phyloP scores from a whole-genome alignment of 2,329 filamentous ascomycete species.

The Pseudocercospora fijiensis region DNA sequence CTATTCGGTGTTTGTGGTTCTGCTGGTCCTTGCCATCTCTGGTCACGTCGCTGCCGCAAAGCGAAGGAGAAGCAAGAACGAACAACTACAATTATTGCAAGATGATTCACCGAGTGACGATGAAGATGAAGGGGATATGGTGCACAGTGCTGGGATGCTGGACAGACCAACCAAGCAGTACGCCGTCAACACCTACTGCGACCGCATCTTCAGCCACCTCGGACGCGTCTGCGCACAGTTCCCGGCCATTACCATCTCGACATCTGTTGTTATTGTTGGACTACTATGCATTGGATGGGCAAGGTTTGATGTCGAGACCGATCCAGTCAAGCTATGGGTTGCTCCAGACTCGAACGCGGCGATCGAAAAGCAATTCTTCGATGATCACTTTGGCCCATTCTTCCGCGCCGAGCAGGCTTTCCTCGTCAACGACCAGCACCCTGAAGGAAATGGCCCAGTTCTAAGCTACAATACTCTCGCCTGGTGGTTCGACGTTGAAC shows the following conservation, averaged over 20 bases:
- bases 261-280: constrained; percentile 71
- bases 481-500: constrained; percentile 94
- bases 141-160: constrained; percentile 72
- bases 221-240: constrained; percentile 80
- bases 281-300: constrained; percentile 85
- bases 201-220: constrained; percentile 74
- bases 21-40: constrained; percentile 64
- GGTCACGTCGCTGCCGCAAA: constrained; percentile 75
- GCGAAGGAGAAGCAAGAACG: constrained; percentile 71
- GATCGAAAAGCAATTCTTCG: constrained; percentile 91
- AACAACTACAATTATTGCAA: constrained; percentile 81
- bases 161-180: constrained; percentile 80
- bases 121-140: constrained; percentile 85
- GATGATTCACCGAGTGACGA: constrained; percentile 83
- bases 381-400: constrained; percentile 89
- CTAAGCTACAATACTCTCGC: constrained; percentile 81
- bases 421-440: constrained; percentile 78
- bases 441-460: constrained; percentile 68
- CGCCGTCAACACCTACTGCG: constrained; percentile 77
- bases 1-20: constrained; percentile 72
- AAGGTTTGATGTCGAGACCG: constrained; percentile 81
- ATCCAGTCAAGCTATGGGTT: constrained; percentile 95
- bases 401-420: constrained; percentile 93
- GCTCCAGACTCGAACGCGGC: constrained; percentile 88
- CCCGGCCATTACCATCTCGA: constrained; percentile 76